A percentile compares a stretch with the other conserved stretches of the same genome.
These are phyloP conservation scores for Diplogelasinospora grovesii DNA, from an alignment of 495 filamentous ascomycete species.

Conservation along the genomic window DNA sequence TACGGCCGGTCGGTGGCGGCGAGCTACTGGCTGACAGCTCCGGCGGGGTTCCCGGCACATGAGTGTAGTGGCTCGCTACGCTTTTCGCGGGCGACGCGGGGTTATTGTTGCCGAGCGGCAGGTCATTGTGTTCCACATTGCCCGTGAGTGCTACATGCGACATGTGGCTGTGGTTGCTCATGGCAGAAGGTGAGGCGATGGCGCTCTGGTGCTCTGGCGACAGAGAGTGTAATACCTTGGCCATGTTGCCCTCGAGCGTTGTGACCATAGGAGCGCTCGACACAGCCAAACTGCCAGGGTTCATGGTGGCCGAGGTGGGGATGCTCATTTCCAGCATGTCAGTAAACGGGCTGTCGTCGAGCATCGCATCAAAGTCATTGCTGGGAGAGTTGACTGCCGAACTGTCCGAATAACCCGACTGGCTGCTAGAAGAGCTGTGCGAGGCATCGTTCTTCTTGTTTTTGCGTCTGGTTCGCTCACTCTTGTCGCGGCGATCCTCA, in stretches of 20 bases:
- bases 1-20: conserved; percentile 25
- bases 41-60: conserved; percentile 21
- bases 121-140: conserved; percentile 4
- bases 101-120: conserved; percentile 12
- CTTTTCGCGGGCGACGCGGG: conserved; percentile 44
- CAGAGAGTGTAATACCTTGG: conserved; percentile 24
- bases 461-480: conserved; percentile 46
- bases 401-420: conserved; percentile 44
- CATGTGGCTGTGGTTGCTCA: conserved; percentile 23
- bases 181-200: conserved; percentile 30
- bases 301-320: conserved; percentile 26
- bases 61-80: conserved; percentile 24
- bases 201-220: conserved; percentile 17
- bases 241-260: conserved; percentile 11
- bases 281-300: conserved; percentile 30
- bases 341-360: conserved; percentile 36
- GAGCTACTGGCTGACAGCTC: conserved; percentile 40
- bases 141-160: conserved; percentile 8
- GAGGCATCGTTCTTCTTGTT: conserved; percentile 37
- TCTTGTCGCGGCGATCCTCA: conserved; percentile 62
- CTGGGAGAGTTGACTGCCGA: conserved; percentile 40
- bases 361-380: conserved; percentile 31
- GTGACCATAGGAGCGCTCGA: conserved; percentile 37
- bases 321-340: conserved; percentile 39
- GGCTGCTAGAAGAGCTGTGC: conserved; percentile 30